Percentiles rank a stretch among this genome's conserved stretches.
Conservation (phyloP, 257 asterid genomes). For the Mentha longifolia region DNA sequence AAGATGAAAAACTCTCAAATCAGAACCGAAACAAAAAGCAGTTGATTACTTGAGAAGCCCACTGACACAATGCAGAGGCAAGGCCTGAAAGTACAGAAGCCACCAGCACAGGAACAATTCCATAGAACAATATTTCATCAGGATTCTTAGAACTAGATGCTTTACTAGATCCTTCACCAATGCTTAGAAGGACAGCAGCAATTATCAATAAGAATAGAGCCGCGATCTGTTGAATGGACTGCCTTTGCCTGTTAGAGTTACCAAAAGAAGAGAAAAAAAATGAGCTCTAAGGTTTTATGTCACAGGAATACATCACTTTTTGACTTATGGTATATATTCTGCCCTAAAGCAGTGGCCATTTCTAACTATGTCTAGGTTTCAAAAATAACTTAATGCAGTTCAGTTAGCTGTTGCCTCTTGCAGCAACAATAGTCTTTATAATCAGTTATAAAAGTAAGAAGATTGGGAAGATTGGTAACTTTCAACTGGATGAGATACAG, state of each 20-base stretch:
- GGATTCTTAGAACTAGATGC: constrained; percentile 61
- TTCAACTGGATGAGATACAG: constrained; percentile 21
- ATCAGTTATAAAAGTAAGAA: background rate
- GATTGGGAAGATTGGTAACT: constrained; percentile 8
- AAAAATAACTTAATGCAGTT: constrained; percentile 18
- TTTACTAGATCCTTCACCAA: constrained; percentile 95
- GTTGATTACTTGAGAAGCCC: constrained; percentile 91
- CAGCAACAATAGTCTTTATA: background rate
- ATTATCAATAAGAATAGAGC: constrained; percentile 87
- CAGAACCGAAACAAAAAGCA: constrained; percentile 24
- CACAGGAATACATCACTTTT: background rate
- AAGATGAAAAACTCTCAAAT: constrained; percentile 17
- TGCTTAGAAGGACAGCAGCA: constrained; percentile 84
- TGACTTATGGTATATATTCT: constrained; percentile 4
- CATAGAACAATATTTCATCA: constrained; percentile 76
- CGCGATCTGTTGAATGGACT: constrained; percentile 90
- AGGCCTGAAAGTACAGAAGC: constrained; percentile 97
- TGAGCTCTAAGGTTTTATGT: constrained; percentile 16
- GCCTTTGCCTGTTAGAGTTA: constrained; percentile 68
- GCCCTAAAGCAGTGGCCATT: constrained; percentile 9
- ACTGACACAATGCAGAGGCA: constrained; percentile 97
- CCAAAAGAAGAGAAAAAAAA: constrained; percentile 23
- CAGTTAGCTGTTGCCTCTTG: constrained; percentile 8
- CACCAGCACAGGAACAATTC: constrained; percentile 82
- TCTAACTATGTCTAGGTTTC: constrained; percentile 3